phyloP scores from a whole-genome alignment of 805 yeast species.

The Ogataea polymorpha region DNA sequence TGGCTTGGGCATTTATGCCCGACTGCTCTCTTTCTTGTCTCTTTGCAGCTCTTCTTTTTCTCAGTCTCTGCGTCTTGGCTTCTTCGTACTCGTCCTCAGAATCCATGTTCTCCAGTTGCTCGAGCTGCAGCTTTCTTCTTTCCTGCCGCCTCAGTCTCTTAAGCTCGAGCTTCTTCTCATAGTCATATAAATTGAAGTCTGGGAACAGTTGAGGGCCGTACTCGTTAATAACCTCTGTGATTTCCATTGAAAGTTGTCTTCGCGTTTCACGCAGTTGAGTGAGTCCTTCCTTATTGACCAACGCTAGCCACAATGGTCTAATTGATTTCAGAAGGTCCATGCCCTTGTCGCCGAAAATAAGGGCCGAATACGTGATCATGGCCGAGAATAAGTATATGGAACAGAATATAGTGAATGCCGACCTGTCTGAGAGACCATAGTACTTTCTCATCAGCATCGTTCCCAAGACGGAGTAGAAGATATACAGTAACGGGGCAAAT shows the following conservation, averaged over 20 bases:
- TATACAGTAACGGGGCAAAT: conserved; percentile 81
- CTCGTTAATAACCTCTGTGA: conserved; percentile 75
- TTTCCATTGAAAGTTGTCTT: conserved; percentile 59
- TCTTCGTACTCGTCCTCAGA: conserved; percentile 50
- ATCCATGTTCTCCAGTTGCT: conserved; percentile 21
- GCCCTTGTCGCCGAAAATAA: conserved; percentile 90
- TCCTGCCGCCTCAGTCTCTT: conserved; percentile 29
- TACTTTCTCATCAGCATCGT: conserved; percentile 33
- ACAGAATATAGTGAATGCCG: conserved; percentile 32
- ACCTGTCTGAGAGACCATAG: conserved; percentile 18
- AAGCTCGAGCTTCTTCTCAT: conserved; percentile 38
- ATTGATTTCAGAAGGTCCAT: conserved; percentile 82
- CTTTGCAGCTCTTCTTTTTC: conserved; percentile 39
- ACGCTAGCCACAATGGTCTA: conserved; percentile 70
- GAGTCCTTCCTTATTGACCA: conserved; percentile 56
- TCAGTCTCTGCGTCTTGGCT: conserved; percentile 43
- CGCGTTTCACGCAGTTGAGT: conserved; percentile 60
- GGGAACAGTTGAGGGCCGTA: conserved; percentile 85
- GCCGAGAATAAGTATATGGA: conserved; percentile 64
- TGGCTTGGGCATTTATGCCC: conserved; percentile 5
- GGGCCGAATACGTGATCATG: conserved; percentile 81
- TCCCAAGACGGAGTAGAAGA: conserved; percentile 70
- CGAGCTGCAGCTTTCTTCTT: conserved; percentile 24
- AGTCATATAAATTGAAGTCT: conserved; percentile 64
- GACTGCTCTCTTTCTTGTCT: conserved; percentile 27